phyloP scores from a whole-genome alignment of 768 basidiomycete genomes.

The Podaxis sp. region DNA sequence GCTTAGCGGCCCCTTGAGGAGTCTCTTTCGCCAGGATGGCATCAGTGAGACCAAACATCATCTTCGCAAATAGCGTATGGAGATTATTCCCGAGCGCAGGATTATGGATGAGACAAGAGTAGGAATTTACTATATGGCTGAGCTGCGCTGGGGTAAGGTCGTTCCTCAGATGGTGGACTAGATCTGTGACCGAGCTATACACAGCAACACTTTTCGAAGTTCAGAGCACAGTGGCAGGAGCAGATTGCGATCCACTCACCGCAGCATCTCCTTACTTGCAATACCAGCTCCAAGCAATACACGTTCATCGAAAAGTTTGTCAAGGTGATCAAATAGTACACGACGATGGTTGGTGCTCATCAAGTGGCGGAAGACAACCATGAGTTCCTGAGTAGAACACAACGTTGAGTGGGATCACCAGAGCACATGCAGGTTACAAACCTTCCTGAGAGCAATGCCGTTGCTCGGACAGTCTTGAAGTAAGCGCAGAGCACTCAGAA shows the following conservation, averaged over 20 bases:
- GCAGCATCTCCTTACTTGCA: constrained; percentile 79
- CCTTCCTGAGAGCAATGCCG: constrained; percentile 78
- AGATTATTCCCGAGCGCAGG: constrained; percentile 73
- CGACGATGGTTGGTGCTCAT: constrained; percentile 73
- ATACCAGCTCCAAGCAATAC: constrained; percentile 84
- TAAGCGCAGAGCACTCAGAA: constrained; percentile 77
- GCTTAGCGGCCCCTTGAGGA: constrained; percentile 56
- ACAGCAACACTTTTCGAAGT: constrained; percentile 56
- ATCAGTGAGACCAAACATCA: constrained; percentile 88
- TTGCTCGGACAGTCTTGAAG: constrained; percentile 92
- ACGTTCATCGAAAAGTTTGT: constrained; percentile 86
- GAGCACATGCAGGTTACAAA: constrained; percentile 20
- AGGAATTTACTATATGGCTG: constrained; percentile 73
- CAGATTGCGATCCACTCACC: constrained; percentile 36
- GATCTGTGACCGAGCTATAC: constrained; percentile 86
- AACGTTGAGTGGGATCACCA: constrained; percentile 11
- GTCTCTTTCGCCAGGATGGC: constrained; percentile 75
- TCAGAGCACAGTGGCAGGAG: constrained; percentile 11
- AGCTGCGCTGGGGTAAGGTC: constrained; percentile 79
- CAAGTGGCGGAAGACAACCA: constrained; percentile 90
- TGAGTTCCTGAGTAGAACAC: constrained; percentile 60
- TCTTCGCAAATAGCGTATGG: constrained; percentile 88
- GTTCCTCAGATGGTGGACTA: constrained; percentile 85
- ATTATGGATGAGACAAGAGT: constrained; percentile 87
- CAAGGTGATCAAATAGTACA: constrained; percentile 76